Conservation (phyloP, 1,139 yeast genomes). For the Nakaseomyces bracarensis region DNA sequence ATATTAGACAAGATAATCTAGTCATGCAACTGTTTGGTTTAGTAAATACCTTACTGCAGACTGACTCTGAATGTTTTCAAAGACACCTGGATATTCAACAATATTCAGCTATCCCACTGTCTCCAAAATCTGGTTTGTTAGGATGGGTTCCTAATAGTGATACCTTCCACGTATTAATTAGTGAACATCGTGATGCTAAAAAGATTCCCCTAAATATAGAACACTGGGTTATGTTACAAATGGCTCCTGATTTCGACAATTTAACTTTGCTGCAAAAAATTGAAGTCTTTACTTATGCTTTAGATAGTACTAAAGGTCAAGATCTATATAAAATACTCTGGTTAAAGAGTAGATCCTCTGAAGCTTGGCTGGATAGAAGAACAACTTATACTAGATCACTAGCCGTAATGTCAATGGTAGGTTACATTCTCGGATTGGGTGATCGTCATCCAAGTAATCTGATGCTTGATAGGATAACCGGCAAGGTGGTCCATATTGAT, state of each 20-base stretch:
- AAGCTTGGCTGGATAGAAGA: slow-evolving; percentile 95
- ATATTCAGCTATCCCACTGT: slow-evolving; percentile 87
- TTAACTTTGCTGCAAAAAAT: slow-evolving; percentile 84
- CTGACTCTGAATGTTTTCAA: slow-evolving; percentile 93
- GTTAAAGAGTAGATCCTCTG: slow-evolving; percentile 93
- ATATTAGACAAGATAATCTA: slow-evolving; percentile 91
- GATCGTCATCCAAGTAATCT: slow-evolving; percentile 97
- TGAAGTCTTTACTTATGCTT: slow-evolving; percentile 91
- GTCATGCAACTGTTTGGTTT: slow-evolving; percentile 97
- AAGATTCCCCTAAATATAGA: slow-evolving; percentile 86
- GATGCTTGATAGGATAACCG: slow-evolving; percentile 90
- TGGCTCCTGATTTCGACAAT: slow-evolving; percentile 96
- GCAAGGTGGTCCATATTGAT: slow-evolving; percentile 94
- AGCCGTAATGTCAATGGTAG: slow-evolving; percentile 99
- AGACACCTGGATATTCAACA: slow-evolving; percentile 90
- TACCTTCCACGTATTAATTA: slow-evolving; percentile 87
- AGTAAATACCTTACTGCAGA: slow-evolving; percentile 79
- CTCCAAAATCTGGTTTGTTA: slow-evolving; percentile 89
- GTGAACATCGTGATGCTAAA: slow-evolving; percentile 87
- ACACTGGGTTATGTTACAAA: slow-evolving; percentile 90
- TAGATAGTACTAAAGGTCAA: slow-evolving; percentile 93
- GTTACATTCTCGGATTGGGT: slow-evolving; percentile 91
- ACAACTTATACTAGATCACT: slow-evolving; percentile 92
- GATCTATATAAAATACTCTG: slow-evolving; percentile 91
- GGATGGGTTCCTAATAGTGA: slow-evolving; percentile 99